Conservation (phyloP, 805 yeast genomes). For the Kodamaea lidongshanica region DNA sequence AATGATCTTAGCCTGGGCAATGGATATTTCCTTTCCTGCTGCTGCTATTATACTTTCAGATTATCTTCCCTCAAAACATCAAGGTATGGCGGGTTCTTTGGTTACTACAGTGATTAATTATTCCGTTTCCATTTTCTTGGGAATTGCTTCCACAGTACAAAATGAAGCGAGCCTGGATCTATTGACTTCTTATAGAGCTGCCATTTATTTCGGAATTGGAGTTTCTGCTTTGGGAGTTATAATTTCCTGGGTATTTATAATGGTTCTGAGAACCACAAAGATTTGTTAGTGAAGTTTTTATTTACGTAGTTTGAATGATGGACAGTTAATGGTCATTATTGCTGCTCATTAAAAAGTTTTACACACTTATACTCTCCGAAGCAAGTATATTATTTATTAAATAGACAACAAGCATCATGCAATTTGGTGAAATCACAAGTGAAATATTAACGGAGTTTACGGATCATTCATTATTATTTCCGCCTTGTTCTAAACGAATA, state of each 20-base stretch:
- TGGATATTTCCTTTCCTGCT: slow-evolving; percentile 77
- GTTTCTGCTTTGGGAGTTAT: slow-evolving; percentile 44
- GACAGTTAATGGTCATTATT: no score
- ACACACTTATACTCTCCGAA: no score
- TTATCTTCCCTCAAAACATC: slow-evolving; percentile 53
- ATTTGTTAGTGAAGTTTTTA: no score
- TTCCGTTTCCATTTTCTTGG: slow-evolving; percentile 62
- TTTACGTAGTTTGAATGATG: no score
- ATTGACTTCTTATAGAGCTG: slow-evolving; percentile 50
- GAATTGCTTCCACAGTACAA: slow-evolving; percentile 66
- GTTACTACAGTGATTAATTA: slow-evolving; percentile 68
- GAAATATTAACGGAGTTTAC: no score
- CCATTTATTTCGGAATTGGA: slow-evolving; percentile 57
- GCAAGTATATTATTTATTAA: no score
- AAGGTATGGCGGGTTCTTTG: slow-evolving; percentile 74
- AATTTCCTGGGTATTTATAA: slow-evolving; percentile 19
- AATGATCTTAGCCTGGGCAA: slow-evolving; percentile 59
- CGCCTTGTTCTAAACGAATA: no score
- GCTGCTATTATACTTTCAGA: slow-evolving; percentile 59
- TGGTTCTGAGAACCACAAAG: slow-evolving; percentile 5
- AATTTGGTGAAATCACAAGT: no score
- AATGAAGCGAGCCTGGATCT: slow-evolving; percentile 11
- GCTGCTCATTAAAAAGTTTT: no score
- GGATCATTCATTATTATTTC: no score
- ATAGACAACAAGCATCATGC: no score